A percentile compares a stretch with the other conserved stretches of the same genome.
Evolutionary conservation across 192 early-diverging fungal species (phyloP).

Genomic region (Pilaira anomala): DNA sequence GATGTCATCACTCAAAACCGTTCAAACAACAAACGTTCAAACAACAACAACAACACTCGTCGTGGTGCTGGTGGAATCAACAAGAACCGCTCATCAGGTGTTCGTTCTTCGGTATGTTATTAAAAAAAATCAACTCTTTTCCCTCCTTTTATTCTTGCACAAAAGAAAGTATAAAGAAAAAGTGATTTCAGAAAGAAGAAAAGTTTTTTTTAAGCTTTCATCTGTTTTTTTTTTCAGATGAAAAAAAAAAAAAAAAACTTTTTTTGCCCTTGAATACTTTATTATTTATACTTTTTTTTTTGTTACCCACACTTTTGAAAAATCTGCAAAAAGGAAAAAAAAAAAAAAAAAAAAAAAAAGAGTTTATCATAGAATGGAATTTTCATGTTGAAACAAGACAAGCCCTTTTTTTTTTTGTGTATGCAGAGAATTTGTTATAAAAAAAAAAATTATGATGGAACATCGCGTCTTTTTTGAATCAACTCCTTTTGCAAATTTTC

Average conservation of each 20-base stretch:
- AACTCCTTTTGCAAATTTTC: not conserved
- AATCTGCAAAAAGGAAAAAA: no score
- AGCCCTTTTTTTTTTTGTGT: no score
- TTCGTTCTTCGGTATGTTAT: slow-evolving; percentile 32
- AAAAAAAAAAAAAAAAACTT: slow-evolving; percentile 3
- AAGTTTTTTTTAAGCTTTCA: no score
- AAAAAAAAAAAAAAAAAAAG: no score
- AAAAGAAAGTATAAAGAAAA: not conserved
- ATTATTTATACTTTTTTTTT: not conserved
- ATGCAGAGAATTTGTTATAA: no score
- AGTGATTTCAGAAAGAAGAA: not conserved
- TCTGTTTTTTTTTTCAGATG: no score
- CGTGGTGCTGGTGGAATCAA: slow-evolving; percentile 15
- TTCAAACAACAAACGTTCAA: slow-evolving; percentile 7
- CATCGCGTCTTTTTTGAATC: no score
- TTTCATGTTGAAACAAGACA: no score
- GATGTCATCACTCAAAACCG: slow-evolving; percentile 25
- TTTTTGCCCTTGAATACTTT: not conserved
- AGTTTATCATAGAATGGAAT: no score
- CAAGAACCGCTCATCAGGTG: slow-evolving; percentile 20
- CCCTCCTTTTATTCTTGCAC: not conserved
- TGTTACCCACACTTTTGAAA: not conserved
- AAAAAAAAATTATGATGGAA: no score
- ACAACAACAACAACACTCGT: slow-evolving; percentile 7
- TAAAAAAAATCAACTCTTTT: slow-evolving; percentile 11